Conservation (phyloP, 257 asterid genomes). For the Jasminum sambac region DNA sequence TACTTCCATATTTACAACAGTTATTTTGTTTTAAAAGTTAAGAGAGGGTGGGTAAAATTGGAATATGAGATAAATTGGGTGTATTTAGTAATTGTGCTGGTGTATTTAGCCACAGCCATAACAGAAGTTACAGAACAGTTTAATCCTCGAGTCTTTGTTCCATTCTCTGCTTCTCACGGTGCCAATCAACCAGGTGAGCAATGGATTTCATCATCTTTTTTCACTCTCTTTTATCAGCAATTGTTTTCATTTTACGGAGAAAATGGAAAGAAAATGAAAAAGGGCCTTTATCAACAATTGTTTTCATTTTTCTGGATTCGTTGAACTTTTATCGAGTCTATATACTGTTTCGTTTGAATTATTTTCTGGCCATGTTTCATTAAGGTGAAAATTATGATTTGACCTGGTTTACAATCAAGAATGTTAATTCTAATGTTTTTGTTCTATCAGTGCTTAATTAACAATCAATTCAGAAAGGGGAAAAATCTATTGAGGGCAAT, state of each 20-base stretch:
- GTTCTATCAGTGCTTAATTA: not conserved
- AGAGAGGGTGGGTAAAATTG: too few relatives aligned
- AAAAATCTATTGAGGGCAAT: conserved; percentile 9
- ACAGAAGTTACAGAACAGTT: too few relatives aligned
- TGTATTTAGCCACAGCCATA: too few relatives aligned
- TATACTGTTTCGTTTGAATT: not conserved
- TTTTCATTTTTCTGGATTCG: not conserved
- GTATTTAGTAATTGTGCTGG: too few relatives aligned
- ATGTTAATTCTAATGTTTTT: not conserved
- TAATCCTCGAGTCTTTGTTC: too few relatives aligned
- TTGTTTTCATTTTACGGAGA: too few relatives aligned
- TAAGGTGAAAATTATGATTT: not conserved
- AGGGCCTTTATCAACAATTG: not conserved
- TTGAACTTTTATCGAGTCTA: not conserved
- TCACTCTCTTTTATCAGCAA: not conserved
- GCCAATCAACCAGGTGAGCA: too few relatives aligned
- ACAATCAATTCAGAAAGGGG: not conserved
- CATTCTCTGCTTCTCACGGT: too few relatives aligned
- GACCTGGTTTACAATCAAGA: not conserved
- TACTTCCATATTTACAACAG: too few relatives aligned
- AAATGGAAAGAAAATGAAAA: not conserved
- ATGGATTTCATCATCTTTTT: too few relatives aligned
- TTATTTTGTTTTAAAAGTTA: too few relatives aligned
- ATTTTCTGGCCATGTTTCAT: not conserved
- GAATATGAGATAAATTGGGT: too few relatives aligned